These are phyloP conservation scores for Boletus insuetus DNA, from an alignment of 768 basidiomycete genomes.

Conservation along the genomic window DNA sequence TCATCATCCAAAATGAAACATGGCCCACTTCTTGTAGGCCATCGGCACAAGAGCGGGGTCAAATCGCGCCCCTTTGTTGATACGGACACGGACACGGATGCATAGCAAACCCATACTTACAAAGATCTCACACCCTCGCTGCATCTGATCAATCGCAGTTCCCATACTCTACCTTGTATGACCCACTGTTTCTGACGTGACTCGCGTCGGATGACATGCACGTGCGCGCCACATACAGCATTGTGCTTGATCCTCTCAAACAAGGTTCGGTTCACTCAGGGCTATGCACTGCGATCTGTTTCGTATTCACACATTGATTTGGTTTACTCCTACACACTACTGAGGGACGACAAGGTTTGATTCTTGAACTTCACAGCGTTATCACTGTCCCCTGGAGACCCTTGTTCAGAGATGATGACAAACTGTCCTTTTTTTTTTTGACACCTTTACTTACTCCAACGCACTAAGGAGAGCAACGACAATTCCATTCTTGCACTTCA, in stretches of 20 bases:
- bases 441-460: too few relatives aligned
- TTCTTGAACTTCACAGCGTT: not conserved
- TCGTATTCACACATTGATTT: too few relatives aligned
- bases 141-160: not conserved
- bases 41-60: not conserved
- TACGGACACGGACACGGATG: constrained; percentile 9
- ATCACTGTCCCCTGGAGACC: not conserved
- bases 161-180: not conserved
- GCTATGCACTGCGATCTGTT: not conserved
- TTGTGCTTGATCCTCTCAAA: not conserved
- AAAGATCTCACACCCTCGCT: constrained; percentile 9
- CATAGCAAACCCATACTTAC: not conserved
- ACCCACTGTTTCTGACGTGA: not conserved
- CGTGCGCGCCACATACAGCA: too few relatives aligned
- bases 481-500: too few relatives aligned
- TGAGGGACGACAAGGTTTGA: not conserved
- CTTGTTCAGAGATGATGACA: not conserved
- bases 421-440: not conserved
- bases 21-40: not conserved
- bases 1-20: not conserved
- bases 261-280: not conserved
- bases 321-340: too few relatives aligned
- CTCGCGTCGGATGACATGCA: not conserved
- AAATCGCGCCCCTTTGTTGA: constrained; percentile 6
- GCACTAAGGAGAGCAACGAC: too few relatives aligned